phyloP scores from a whole-genome alignment of 2,329 filamentous ascomycete genomes.

The Alternaria burnsii region DNA sequence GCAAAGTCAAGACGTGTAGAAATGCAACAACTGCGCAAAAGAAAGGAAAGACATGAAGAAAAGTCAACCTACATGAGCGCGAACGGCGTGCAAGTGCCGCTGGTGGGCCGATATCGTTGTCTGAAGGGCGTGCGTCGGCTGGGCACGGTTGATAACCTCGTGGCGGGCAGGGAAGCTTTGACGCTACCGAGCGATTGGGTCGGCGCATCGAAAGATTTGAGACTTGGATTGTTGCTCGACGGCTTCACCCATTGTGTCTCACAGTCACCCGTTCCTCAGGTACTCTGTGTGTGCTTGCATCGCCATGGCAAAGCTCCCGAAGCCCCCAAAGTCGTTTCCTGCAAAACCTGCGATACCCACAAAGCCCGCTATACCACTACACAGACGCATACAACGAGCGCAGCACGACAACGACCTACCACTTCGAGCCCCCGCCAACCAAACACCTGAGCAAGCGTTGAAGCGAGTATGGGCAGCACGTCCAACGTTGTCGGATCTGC shows the following conservation, averaged over 20 bases:
- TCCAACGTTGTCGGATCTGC: conserved; percentile 35
- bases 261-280: conserved; percentile 15
- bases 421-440: conserved; percentile 19
- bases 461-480: conserved; percentile 38
- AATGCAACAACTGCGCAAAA: conserved; percentile 8
- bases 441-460: conserved; percentile 27
- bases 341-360: conserved; percentile 32
- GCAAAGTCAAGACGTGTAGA: background rate
- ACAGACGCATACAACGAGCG: conserved; percentile 24
- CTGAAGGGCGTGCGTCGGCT: conserved; percentile 33
- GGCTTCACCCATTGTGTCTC: conserved; percentile 26
- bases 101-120: conserved; percentile 42
- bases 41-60: background rate
- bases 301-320: conserved; percentile 47
- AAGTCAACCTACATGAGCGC: conserved; percentile 19
- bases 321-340: conserved; percentile 33
- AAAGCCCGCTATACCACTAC: conserved; percentile 26
- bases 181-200: conserved; percentile 25
- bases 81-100: conserved; percentile 11
- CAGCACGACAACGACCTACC: conserved; percentile 20
- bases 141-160: conserved; percentile 30
- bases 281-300: conserved; percentile 24
- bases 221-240: conserved; percentile 15
- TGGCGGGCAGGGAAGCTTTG: conserved; percentile 24
- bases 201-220: conserved; percentile 26